Evolutionary conservation across 2,329 filamentous ascomycete species (phyloP), one percentile per base, ranked within the genome.

Genomic region (Calonectria multiphialidica): DNA sequence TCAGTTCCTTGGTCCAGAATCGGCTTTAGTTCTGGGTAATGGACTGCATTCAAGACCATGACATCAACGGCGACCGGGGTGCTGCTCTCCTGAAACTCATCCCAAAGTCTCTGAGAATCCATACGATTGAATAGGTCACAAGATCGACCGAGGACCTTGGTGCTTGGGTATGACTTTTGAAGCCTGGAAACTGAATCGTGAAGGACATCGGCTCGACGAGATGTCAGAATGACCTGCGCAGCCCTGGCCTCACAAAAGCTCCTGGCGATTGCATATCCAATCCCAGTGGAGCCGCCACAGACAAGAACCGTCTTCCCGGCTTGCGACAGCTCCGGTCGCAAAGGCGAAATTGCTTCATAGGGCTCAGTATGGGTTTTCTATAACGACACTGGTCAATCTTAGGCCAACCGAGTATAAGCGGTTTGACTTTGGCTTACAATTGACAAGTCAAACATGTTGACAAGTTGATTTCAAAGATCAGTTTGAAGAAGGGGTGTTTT

Each of bases 221-320:
- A 84, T 1, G 84, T 70, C 45, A 89, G 79, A 12, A 84, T 81
- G 30, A 88, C 78, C 1, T 75, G 78, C 2, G 79, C 65, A 9
- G 86, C 84, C 0, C 81, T 80, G 0, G 87, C 88, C 1, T 76
- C 69, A 12, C 83, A 81, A 74, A 88, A 94, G 57, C 91, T 85
- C 59, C 87, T 86, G 3, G 92, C 92, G 16, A 93, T 89, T 0
- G 90, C 89, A 68, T 90, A 89, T 1, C 93, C 93, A 57, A 95
- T 91, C 33, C 93, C 92, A 0, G 87, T 88, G 0, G 90, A 89
- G n/a, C 88, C 91, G 47, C 93, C 93, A 1, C 91, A 93, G 79
- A 95, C 90, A 10, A 95, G 85, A 7, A 93, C 89, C 0, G 88
- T 91, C 21, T 80, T 79, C n/a, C 86, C 86, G 1, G 79, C 76